Evolutionary conservation across 2,329 filamentous ascomycete genomes (phyloP), one percentile per base, ranked within the genome.

Genomic region (Monilinia laxa): DNA sequence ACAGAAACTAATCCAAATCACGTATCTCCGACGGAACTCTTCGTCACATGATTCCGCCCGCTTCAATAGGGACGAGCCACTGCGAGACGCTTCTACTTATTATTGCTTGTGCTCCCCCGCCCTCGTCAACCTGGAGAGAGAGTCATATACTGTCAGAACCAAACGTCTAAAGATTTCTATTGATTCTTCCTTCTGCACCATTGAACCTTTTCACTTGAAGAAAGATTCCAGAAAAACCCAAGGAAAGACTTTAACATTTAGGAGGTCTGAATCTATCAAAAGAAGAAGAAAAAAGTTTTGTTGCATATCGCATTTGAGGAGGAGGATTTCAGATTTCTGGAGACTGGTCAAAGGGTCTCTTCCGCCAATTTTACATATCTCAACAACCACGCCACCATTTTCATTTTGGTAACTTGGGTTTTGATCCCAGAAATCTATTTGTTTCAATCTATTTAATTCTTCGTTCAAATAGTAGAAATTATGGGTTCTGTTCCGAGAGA

Each of bases 401-500:
- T 49, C 52, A 9, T 56, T 59, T 62, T 64, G 59, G 59, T 68
- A 71, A 74, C 73, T 62, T 72, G 60, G 23, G 58, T 68, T 64
- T 64, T 65, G 11, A 64, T 62, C 40, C 38, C 23, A 40, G 53
- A 51, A 53, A 62, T 52, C 47, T 25, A 4, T 23, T 45, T 23
- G 31, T 52, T 38, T 23, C 20, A 35, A 28, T 56, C 16, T 4
- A 57, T 58, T 28, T 9, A 31, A 49, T 59, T 20, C n/a, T 25
- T 49, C 25, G 5, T 18, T 16, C 5, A 7, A 64, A 7, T 16
- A 14, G 49, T 12, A 47, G 23, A 12, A 31, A 63, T 52, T 51
- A 75, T 75, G 74, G 73, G 67, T 18, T 75, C 73, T 28, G 56
- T 64, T 55, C 35, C 68, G 28, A 55, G 65, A 66, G 57, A 68